These are phyloP conservation scores for Phytopythium cucurbitacearum DNA, from an alignment of 352 stramenopile genomes.

Conservation along the genomic window DNA sequence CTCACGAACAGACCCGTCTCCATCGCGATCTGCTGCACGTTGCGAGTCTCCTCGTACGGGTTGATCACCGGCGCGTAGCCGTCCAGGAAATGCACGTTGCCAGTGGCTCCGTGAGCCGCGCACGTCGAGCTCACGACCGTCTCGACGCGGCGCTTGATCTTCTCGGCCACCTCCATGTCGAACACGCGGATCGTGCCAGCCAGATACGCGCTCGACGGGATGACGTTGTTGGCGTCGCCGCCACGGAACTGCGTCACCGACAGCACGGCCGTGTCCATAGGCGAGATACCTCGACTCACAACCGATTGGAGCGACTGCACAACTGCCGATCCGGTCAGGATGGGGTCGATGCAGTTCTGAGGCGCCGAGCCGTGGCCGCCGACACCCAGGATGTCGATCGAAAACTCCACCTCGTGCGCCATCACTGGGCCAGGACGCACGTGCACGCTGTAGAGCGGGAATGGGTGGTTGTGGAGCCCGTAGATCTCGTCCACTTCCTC, in stretches of 20 bases:
- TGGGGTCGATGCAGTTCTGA: slow-evolving; percentile 90
- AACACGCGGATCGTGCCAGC: slow-evolving; percentile 93
- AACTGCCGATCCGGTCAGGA: slow-evolving; percentile 86
- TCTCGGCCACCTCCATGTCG: slow-evolving; percentile 76
- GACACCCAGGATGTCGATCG: slow-evolving; percentile 87
- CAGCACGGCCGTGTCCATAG: slow-evolving; percentile 91
- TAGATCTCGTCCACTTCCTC: slow-evolving; percentile 88
- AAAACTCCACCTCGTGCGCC: slow-evolving; percentile 91
- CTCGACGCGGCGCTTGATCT: slow-evolving; percentile 82
- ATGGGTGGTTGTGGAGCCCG: slow-evolving; percentile 88
- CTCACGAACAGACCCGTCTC: slow-evolving; percentile 75
- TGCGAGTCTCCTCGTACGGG: slow-evolving; percentile 67
- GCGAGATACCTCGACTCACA: slow-evolving; percentile 86
- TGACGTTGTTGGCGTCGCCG: slow-evolving; percentile 95
- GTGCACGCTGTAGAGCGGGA: slow-evolving; percentile 88
- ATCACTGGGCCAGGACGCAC: slow-evolving; percentile 88
- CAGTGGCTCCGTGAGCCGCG: slow-evolving; percentile 66
- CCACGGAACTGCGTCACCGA: slow-evolving; percentile 89
- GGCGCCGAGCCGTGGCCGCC: slow-evolving; percentile 94
- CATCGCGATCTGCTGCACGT: slow-evolving; percentile 72
- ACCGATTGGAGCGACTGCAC: slow-evolving; percentile 92
- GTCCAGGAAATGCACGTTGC: slow-evolving; percentile 57
- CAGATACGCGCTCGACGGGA: slow-evolving; percentile 81
- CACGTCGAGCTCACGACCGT: slow-evolving; percentile 86
- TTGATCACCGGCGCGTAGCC: slow-evolving; percentile 81